phyloP scores from a whole-genome alignment of 108 stramenopile genomes.

The Epithemia pelagica region DNA sequence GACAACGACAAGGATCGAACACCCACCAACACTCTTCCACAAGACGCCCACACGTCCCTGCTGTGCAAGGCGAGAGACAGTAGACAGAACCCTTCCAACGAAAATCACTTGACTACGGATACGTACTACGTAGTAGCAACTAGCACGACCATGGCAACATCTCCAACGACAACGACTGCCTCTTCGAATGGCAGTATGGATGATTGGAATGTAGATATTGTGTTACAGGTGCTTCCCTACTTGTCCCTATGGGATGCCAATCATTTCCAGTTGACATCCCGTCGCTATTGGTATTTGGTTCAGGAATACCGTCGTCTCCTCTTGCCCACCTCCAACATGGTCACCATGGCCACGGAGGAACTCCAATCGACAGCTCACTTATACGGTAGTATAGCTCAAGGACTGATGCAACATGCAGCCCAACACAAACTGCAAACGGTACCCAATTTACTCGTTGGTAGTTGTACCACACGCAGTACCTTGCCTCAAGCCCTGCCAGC shows the following conservation, averaged over 20 bases:
- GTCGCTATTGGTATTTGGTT: slow-evolving; percentile 39
- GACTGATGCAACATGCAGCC: neutral
- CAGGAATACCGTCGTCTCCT: slow-evolving; percentile 25
- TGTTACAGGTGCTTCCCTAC: slow-evolving; percentile 34
- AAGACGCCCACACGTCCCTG: no score
- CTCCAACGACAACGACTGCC: no score
- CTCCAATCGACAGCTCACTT: no score
- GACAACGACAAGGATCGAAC: no score
- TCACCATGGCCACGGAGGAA: slow-evolving; percentile 4
- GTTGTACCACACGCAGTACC: slow-evolving; percentile 9
- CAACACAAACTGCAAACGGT: slow-evolving; percentile 16
- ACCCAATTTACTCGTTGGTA: slow-evolving; percentile 35
- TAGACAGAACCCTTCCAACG: no score
- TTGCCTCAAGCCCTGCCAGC: neutral
- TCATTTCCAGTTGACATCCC: slow-evolving; percentile 12
- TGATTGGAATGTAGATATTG: slow-evolving; percentile 28
- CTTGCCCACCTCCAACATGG: slow-evolving; percentile 31
- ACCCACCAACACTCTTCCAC: no score
- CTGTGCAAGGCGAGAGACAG: no score
- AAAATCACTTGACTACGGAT: no score
- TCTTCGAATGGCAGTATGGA: no score
- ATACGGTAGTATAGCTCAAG: neutral
- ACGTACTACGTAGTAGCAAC: no score
- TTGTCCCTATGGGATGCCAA: slow-evolving; percentile 26
- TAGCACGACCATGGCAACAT: no score